Conservation (phyloP, 257 asterid species). For the Pogostemon cablin region DNA sequence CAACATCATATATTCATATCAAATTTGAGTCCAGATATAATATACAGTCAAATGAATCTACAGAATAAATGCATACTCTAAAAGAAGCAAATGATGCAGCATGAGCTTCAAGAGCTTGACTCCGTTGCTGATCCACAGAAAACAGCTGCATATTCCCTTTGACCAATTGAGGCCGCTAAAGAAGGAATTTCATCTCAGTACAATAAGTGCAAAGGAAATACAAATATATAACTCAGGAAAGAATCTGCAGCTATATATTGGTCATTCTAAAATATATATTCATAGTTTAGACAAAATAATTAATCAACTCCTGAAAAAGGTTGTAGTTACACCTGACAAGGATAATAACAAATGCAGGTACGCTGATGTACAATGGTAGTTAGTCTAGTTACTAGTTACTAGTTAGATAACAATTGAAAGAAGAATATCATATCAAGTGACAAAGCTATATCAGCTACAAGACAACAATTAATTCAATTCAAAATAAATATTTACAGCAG, state of each 20-base stretch:
- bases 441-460: constrained; percentile 10
- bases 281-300: neutral
- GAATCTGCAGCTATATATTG: neutral
- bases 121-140: constrained; percentile 96
- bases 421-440: constrained; percentile 1
- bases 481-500: constrained; percentile 21
- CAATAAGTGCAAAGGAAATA: constrained; percentile 29
- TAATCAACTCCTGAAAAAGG: constrained; percentile 13
- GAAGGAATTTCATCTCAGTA: constrained; percentile 33
- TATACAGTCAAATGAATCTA: no score
- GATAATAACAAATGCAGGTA: neutral
- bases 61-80: no score
- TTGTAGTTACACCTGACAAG: neutral
- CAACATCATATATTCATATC: no score
- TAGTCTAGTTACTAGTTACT: neutral
- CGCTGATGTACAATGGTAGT: constrained; percentile 1
- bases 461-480: constrained; percentile 10
- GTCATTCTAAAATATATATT: constrained; percentile 16
- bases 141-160: constrained; percentile 97
- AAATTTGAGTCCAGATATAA: no score
- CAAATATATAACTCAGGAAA: constrained; percentile 6
- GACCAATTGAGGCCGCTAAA: constrained; percentile 92
- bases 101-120: constrained; percentile 99
- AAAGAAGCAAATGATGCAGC: constrained; percentile 95
- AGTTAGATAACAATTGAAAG: constrained; percentile 20